Percentiles rank a stretch among this genome's conserved stretches.
phyloP scores from a whole-genome alignment of 805 yeast species.

The Saccharomycopsis sp. region DNA sequence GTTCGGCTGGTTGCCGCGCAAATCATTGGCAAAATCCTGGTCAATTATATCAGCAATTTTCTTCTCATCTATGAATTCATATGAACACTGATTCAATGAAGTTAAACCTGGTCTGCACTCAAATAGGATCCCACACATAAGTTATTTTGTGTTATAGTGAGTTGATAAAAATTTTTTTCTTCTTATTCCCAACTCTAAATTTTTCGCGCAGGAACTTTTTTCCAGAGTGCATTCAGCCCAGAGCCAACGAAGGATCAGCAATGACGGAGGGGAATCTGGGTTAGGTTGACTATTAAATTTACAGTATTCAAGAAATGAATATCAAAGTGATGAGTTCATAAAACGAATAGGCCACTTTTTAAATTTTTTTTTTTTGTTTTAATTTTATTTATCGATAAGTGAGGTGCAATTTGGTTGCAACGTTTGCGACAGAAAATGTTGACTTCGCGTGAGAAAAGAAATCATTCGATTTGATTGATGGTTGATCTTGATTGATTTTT shows the following conservation, averaged over 20 bases:
- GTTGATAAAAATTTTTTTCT: not conserved
- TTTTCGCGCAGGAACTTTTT: not conserved
- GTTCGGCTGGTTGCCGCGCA: not conserved
- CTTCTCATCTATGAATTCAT: constrained; percentile 5
- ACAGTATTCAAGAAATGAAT: too few relatives aligned
- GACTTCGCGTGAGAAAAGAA: too few relatives aligned
- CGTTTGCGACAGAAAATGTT: too few relatives aligned
- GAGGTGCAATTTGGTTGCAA: too few relatives aligned
- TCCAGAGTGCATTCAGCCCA: too few relatives aligned
- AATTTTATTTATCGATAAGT: too few relatives aligned
- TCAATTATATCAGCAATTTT: constrained; percentile 10
- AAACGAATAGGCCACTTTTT: too few relatives aligned
- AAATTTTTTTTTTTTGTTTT: too few relatives aligned
- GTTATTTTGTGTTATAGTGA: not conserved
- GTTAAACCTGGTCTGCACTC: not conserved
- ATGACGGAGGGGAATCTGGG: too few relatives aligned
- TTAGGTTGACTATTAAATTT: too few relatives aligned
- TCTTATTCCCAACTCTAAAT: not conserved
- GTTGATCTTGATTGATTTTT: not conserved
- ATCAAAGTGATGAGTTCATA: too few relatives aligned
- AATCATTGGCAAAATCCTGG: constrained; percentile 6
- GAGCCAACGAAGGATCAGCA: too few relatives aligned
- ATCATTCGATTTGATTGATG: not conserved
- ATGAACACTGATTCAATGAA: not conserved
- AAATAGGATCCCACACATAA: constrained; percentile 12